Base-by-base conservation (phyloP, 2,329 filamentous ascomycete species). In the Verticillium dahliae region DNA sequence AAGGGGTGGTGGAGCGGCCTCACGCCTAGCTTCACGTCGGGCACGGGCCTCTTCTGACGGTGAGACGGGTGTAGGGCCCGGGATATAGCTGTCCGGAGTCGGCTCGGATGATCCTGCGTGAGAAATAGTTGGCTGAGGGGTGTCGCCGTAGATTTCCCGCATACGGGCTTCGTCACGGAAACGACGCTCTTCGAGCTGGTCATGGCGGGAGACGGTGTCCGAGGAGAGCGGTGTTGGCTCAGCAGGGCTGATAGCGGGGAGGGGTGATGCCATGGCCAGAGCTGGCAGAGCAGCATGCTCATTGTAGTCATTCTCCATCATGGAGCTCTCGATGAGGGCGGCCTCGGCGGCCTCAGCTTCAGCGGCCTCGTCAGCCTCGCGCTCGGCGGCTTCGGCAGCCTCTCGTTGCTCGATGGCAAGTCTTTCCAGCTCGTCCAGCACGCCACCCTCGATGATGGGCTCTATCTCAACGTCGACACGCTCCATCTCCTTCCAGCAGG, bases 401-500 rank as follows among this genome's bases (percentile, higher is more conserved):
- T 78, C 72, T 57, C 73, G 68, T 61, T 79, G 76, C 39, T 78
- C 74, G 7, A 76, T 74, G 41, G 78, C 78, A 9, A 88, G 74
- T n/a, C 76, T 77, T 62, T 87, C 84, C 22, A 92, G 76, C 66
- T 86, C 85, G 18, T 82, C 81, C 60, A 86, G 81, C 7, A 65
- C 37, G 13, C 89, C 71, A 1, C 79, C 75, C 18, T 86, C 84
- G 11, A 92, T 82, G 69, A 88, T 84, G 3, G 95, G 90, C 68
- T 90, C 86, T 59, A 99, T 85, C 74, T 98, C 94, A 1, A 96
- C 91, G 70, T 99, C 95, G 0, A 98, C 91, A n/a, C 94, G 85
- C 76, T 99, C 95, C 95, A 99, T 99, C 75, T 98, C 94, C 67
- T 86, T 90, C 94, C 94, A 99, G 62, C 91, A 94, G 2, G 93